A percentile compares a stretch with the other conserved stretches of the same genome.
These are phyloP conservation scores for Penicillium sp. DNA, from an alignment of 2,329 filamentous ascomycete species.

Conservation along the genomic window DNA sequence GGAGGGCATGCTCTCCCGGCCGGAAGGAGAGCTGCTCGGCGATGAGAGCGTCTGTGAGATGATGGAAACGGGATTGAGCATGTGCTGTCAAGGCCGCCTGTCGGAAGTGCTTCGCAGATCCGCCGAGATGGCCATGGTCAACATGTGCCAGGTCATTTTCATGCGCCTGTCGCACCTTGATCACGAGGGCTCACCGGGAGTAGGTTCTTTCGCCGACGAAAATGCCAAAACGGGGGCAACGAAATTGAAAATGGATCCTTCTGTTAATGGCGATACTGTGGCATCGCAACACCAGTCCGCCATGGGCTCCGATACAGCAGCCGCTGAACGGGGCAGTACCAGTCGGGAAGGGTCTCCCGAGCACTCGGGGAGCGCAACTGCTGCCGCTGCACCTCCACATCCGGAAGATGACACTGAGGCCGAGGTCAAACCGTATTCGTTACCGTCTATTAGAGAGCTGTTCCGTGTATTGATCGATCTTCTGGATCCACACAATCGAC, in stretches of 20 bases:
- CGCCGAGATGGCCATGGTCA: slow-evolving; percentile 94
- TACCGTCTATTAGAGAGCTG: slow-evolving; percentile 89
- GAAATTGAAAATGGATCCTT: slow-evolving; percentile 77
- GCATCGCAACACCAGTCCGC: slow-evolving; percentile 48
- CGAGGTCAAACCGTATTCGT: slow-evolving; percentile 78
- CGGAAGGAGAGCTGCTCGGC: slow-evolving; percentile 86
- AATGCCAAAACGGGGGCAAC: slow-evolving; percentile 56
- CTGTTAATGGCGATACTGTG: slow-evolving; percentile 61
- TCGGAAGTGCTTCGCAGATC: slow-evolving; percentile 86
- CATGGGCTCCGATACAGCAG: slow-evolving; percentile 37
- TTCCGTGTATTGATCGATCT: slow-evolving; percentile 92
- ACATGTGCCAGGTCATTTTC: slow-evolving; percentile 99
- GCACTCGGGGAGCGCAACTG: slow-evolving; percentile 30
- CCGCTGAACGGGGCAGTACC: slow-evolving; percentile 29
- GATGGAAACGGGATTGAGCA: slow-evolving; percentile 97
- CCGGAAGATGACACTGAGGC: slow-evolving; percentile 45
- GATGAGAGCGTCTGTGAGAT: slow-evolving; percentile 98
- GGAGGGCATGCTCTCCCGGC: slow-evolving; percentile 96
- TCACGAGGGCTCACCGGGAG: slow-evolving; percentile 64
- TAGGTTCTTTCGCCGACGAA: slow-evolving; percentile 58
- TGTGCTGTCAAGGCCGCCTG: slow-evolving; percentile 89
- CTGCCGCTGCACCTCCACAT: slow-evolving; percentile 31
- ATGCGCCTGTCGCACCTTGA: slow-evolving; percentile 85
- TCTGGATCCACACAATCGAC: slow-evolving; percentile 84
- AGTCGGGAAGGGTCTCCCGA: slow-evolving; percentile 35